Evolutionary conservation across 768 basidiomycete species (phyloP).

Genomic region (Kondoa malvinella): DNA sequence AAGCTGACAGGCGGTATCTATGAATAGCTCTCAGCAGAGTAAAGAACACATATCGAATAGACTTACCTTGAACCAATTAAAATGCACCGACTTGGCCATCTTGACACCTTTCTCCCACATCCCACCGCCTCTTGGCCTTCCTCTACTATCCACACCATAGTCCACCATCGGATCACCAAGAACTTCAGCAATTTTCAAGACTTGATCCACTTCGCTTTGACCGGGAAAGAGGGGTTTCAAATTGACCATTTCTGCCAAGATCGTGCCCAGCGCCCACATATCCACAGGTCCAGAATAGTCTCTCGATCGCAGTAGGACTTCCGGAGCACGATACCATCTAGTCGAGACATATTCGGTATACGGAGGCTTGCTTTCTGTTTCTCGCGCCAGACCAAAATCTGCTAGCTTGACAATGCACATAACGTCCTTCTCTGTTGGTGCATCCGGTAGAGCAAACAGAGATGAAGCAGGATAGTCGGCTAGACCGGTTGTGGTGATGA

Average conservation of each 20-base stretch:
- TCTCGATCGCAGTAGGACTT: slow-evolving; percentile 74
- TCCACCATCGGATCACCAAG: slow-evolving; percentile 76
- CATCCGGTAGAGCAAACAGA: slow-evolving; percentile 44
- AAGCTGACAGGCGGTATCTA: slow-evolving; percentile 34
- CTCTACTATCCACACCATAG: slow-evolving; percentile 58
- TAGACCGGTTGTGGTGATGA: slow-evolving; percentile 92
- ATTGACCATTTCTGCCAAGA: slow-evolving; percentile 91
- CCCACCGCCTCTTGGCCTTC: slow-evolving; percentile 63
- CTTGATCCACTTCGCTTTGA: slow-evolving; percentile 77
- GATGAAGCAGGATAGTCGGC: slow-evolving; percentile 73
- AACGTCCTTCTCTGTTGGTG: slow-evolving; percentile 68
- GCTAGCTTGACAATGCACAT: slow-evolving; percentile 93
- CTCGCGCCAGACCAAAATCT: slow-evolving; percentile 90
- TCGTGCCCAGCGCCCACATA: slow-evolving; percentile 98
- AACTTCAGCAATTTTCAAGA: slow-evolving; percentile 74
- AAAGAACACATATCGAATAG: too few relatives aligned
- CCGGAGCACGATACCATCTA: slow-evolving; percentile 98
- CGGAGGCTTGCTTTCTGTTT: slow-evolving; percentile 69
- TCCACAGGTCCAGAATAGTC: slow-evolving; percentile 96
- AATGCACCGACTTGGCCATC: slow-evolving; percentile 72
- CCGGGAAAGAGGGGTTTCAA: slow-evolving; percentile 91
- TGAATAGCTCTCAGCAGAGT: neutral
- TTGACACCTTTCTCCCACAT: slow-evolving; percentile 68
- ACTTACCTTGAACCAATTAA: slow-evolving; percentile 72
- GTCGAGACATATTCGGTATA: slow-evolving; percentile 99